These are phyloP conservation scores for Candida sakaeoensis DNA, from an alignment of 805 yeast species.

Conservation along the genomic window DNA sequence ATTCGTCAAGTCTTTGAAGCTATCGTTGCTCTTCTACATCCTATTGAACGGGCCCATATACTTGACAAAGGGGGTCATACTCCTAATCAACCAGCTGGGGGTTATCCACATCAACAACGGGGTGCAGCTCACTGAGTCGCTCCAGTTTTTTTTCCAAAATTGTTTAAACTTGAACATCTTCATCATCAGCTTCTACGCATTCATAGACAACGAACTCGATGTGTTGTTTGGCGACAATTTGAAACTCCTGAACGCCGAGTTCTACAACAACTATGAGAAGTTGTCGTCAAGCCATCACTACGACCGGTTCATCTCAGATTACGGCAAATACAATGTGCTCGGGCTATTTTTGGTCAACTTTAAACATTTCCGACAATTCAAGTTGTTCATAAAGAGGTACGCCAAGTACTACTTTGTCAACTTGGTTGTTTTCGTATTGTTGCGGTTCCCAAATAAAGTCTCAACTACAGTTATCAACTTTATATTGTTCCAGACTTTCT, in stretches of 20 bases:
- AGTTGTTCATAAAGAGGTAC: slow-evolving; percentile 21
- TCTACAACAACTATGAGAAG: slow-evolving; percentile 13
- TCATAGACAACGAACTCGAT: slow-evolving; percentile 36
- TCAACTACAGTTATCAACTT: slow-evolving; percentile 43
- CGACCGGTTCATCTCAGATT: background rate
- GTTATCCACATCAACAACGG: background rate
- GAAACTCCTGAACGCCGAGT: slow-evolving; percentile 31
- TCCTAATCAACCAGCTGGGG: slow-evolving; percentile 8
- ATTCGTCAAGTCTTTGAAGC: slow-evolving; percentile 30
- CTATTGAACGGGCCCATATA: slow-evolving; percentile 23
- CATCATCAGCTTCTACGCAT: slow-evolving; percentile 29
- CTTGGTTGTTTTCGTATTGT: slow-evolving; percentile 8
- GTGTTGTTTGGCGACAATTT: slow-evolving; percentile 36
- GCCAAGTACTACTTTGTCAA: slow-evolving; percentile 19
- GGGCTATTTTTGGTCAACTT: slow-evolving; percentile 8
- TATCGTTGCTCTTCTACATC: slow-evolving; percentile 35
- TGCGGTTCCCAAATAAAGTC: slow-evolving; percentile 18
- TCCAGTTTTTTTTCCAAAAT: slow-evolving; percentile 28
- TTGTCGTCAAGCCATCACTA: slow-evolving; percentile 9
- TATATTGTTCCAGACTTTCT: slow-evolving; percentile 41
- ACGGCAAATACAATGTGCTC: background rate
- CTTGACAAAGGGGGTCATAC: slow-evolving; percentile 15
- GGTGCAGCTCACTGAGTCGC: background rate
- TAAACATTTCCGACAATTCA: slow-evolving; percentile 17
- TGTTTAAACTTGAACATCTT: slow-evolving; percentile 41